Base-by-base conservation (phyloP, 495 filamentous ascomycete species). In the Saxophila tyrrhenica region DNA sequence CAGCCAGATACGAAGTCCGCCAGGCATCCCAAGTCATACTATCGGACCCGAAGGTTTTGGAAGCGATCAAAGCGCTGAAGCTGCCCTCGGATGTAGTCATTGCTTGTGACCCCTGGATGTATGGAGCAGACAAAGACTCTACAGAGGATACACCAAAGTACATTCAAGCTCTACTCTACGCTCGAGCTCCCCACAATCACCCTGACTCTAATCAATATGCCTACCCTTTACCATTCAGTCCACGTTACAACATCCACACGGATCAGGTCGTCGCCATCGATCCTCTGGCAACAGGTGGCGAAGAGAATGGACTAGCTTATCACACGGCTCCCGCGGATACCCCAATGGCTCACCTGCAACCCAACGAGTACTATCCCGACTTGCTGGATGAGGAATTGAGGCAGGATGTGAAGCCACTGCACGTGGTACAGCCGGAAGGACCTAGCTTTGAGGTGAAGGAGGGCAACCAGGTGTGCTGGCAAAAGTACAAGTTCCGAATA, bases 401-500 rank as follows among this genome's bases (percentile, higher is more conserved):
- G 43, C 59, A 55, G 22, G 62, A 64, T 21, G 52, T 77, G 20
- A 78, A 64, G 39, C 59, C 62, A 16, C 53, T 66, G 16, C 52
- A 63, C 23, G 61, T 68, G 39, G 45, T 56, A 1, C 65, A 68
- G 39, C 65, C 65, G 10, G 62, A 68, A 10, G 65, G 65, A 7
- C 61, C 65, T 10, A 62, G 56, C 25, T 68, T 68, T 53, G 55
- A 51, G 38, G 57, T 67, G 21, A 29, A 21, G 5, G 60, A 58
- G 1, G 56, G 32, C 54, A 66, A 50, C 51, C 52, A 13, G 23
- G 61, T 51, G 24, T 52, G 56, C 39, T 71, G 68, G 68, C 67
- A 71, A 54, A 70, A 70, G 50, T 71, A 68, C 68, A 23, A 55
- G 65, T 48, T 67, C 62, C 70, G 81, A 20, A 72, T 86, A 10